phyloP scores from a whole-genome alignment of 805 yeast genomes.

The Barnettozyma pratensis region DNA sequence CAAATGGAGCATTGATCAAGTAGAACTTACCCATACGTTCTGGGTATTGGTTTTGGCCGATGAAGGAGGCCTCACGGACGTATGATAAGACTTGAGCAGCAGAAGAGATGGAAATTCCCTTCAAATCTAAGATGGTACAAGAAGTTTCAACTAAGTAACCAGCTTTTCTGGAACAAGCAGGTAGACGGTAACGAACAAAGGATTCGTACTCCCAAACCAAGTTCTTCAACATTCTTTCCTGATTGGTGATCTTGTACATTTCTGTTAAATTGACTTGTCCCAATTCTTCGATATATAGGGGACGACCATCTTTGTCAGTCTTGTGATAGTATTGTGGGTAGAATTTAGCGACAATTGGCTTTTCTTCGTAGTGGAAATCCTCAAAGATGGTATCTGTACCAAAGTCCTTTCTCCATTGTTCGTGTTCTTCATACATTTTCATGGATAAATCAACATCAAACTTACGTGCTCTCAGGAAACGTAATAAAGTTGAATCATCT shows the following conservation, averaged over 20 bases:
- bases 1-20: conserved; percentile 94
- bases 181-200: conserved; percentile 75
- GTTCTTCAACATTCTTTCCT: conserved; percentile 93
- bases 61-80: conserved; percentile 87
- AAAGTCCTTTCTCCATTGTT: conserved; percentile 83
- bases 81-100: conserved; percentile 83
- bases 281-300: conserved; percentile 89
- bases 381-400: conserved; percentile 82
- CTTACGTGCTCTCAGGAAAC: conserved; percentile 94
- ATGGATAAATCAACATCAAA: conserved; percentile 77
- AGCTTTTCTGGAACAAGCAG: conserved; percentile 86
- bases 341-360: conserved; percentile 78
- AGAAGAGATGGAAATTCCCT: conserved; percentile 82
- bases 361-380: conserved; percentile 92
- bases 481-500: conserved; percentile 78
- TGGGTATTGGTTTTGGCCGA: conserved; percentile 97
- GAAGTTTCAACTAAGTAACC: conserved; percentile 87
- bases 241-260: conserved; percentile 90
- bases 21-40: conserved; percentile 99
- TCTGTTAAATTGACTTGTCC: conserved; percentile 87
- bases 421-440: conserved; percentile 81
- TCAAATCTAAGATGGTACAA: conserved; percentile 91
- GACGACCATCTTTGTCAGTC: conserved; percentile 95
- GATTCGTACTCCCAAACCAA: conserved; percentile 97
- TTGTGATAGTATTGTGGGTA: conserved; percentile 98